Percentiles rank a stretch among this genome's conserved stretches.
These are phyloP conservation scores for Yamadazyma aaseri DNA, from an alignment of 1,139 yeast species.

Conservation along the genomic window DNA sequence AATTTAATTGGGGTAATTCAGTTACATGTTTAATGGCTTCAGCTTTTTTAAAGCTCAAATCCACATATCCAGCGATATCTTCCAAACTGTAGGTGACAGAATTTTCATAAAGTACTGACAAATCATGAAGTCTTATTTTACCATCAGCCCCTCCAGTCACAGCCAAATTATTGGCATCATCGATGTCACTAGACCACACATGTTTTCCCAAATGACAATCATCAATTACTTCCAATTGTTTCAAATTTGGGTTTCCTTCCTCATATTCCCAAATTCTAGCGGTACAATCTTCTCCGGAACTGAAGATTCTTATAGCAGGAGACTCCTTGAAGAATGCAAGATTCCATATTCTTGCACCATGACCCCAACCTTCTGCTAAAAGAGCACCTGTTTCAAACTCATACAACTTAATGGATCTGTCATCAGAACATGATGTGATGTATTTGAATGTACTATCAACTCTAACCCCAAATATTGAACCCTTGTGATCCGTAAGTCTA, in stretches of 20 bases:
- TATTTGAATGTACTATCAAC: conserved; percentile 55
- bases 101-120: conserved; percentile 20
- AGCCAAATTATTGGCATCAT: conserved; percentile 41
- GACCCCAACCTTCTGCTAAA: conserved; percentile 92
- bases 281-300: conserved; percentile 89
- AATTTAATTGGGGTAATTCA: conserved; percentile 34
- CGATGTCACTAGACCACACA: conserved; percentile 78
- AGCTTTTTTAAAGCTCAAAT: conserved; percentile 31
- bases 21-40: conserved; percentile 66
- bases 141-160: conserved; percentile 94
- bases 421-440: conserved; percentile 87
- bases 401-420: conserved; percentile 82
- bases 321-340: conserved; percentile 53
- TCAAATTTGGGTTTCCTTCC: conserved; percentile 21
- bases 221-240: conserved; percentile 37
- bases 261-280: conserved; percentile 71
- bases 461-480: conserved; percentile 82
- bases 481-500: conserved; percentile 74
- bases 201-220: conserved; percentile 82
- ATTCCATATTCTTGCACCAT: conserved; percentile 90
- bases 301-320: conserved; percentile 43
- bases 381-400: conserved; percentile 54
- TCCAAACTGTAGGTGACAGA: conserved; percentile 24
- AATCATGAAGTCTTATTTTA: conserved; percentile 61
- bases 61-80: conserved; percentile 27